Base-by-base conservation (phyloP, 352 stramenopile species). In the Globisporangium rhizosaccharum region DNA sequence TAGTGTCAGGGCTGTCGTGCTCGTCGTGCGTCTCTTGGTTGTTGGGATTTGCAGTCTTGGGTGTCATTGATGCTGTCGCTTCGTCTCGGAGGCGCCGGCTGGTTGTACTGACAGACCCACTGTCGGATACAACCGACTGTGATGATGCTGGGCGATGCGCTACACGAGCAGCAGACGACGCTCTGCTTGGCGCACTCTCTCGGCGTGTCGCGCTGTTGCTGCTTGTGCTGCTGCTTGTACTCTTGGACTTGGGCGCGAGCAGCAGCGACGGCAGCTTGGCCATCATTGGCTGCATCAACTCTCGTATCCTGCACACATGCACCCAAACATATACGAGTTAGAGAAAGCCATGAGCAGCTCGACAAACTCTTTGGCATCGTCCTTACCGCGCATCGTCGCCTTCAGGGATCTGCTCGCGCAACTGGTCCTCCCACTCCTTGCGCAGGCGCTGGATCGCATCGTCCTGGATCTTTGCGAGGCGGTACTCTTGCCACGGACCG, bases 401-500 rank as follows among this genome's bases (percentile, higher is more conserved):
- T 12, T 70, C 56, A 15, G 73, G 68, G 14, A 88, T 46, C 61
- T 90, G 72, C 20, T 65, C 71, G 23, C 71, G 71, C 36, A 90
- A 62, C 48, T 90, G 71, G 52, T 72, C 67, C 42, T 90, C 79
- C 71, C 68, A 90, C 53, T 92, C 79, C 39, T 79, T 63, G 2
- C 71, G 76, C 23, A 92, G 72, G 41, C 75, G 70, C 67, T 91
- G 73, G 42, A 91, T 78, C 33, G 79, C 77, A 63, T 90, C 73
- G 39, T 90, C 78, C 67, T 94, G 82, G 67, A 94, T 82, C 72
- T 92, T 90, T 23, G 85, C 82, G 51, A 92, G 76, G 3, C 83
- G 79, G 65, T 91, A 94, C 67, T 94, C 82, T 61, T 94, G 85
- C 80, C 82, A 94, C 54, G 82, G 84, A 18, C 84, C 82, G 61